These are phyloP conservation scores for Lyophyllum semitale DNA, from an alignment of 768 basidiomycete genomes.

Conservation along the genomic window DNA sequence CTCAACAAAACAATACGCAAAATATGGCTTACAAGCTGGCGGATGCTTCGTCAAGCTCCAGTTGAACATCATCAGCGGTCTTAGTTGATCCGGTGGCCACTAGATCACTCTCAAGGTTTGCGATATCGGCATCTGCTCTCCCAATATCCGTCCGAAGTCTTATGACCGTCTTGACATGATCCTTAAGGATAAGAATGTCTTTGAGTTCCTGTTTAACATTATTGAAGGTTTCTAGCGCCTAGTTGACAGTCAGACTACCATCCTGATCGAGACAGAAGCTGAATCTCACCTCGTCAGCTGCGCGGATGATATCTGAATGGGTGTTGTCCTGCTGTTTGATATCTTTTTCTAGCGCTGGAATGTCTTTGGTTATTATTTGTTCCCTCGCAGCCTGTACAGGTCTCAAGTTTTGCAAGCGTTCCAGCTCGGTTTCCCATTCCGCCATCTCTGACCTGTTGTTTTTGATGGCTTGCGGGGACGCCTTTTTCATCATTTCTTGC, in stretches of 20 bases:
- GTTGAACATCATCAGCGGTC: constrained; percentile 85
- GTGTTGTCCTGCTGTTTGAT: constrained; percentile 58
- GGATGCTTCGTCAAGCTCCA: constrained; percentile 65
- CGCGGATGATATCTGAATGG: constrained; percentile 49
- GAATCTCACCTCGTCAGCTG: constrained; percentile 63
- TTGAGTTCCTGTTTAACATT: constrained; percentile 58
- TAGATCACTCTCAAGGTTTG: constrained; percentile 68
- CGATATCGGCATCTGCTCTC: constrained; percentile 61
- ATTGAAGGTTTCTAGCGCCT: constrained; percentile 58
- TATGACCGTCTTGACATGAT: constrained; percentile 58
- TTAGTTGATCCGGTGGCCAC: constrained; percentile 72
- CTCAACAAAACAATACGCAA: background rate
- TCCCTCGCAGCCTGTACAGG: constrained; percentile 57
- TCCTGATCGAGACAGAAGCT: background rate
- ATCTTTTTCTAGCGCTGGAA: constrained; percentile 65
- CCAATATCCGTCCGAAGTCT: constrained; percentile 62
- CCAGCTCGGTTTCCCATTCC: constrained; percentile 63
- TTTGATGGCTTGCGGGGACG: constrained; percentile 47
- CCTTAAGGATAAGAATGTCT: constrained; percentile 61
- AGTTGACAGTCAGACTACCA: constrained; percentile 4
- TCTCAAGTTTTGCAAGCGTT: constrained; percentile 56
- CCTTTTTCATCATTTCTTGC: constrained; percentile 59
- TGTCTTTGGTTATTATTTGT: constrained; percentile 58
- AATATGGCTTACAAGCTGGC: constrained; percentile 59
- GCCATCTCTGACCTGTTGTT: constrained; percentile 47